These are phyloP conservation scores for Penicillium sp. DNA, from an alignment of 2,329 filamentous ascomycete genomes.

Conservation along the genomic window DNA sequence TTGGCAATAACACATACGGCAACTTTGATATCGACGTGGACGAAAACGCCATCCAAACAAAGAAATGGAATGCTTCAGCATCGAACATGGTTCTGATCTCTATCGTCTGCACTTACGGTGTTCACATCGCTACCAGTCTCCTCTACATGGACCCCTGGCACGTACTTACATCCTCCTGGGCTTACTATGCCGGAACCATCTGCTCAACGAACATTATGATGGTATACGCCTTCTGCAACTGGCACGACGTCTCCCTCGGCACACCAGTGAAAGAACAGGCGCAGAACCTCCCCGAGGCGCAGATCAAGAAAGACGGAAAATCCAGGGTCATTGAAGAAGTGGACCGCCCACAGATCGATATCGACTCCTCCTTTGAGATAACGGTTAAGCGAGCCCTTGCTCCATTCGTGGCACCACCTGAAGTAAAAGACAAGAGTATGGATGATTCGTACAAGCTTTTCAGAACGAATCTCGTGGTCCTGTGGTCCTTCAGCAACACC, in stretches of 20 bases:
- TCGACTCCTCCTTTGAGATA: slow-evolving; percentile 90
- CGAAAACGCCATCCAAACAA: slow-evolving; percentile 3
- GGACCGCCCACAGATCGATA: slow-evolving; percentile 92
- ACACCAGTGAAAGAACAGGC: slow-evolving; percentile 95
- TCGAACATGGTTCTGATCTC: slow-evolving; percentile 88
- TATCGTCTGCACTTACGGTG: slow-evolving; percentile 84
- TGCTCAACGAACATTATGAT: slow-evolving; percentile 98
- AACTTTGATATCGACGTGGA: slow-evolving; percentile 73
- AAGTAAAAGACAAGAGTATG: slow-evolving; percentile 76
- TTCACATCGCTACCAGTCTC: slow-evolving; percentile 93
- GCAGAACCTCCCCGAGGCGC: slow-evolving; percentile 82
- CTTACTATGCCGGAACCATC: slow-evolving; percentile 86
- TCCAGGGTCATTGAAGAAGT: slow-evolving; percentile 87
- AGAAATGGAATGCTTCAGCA: slow-evolving; percentile 60
- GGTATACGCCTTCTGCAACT: slow-evolving; percentile 98
- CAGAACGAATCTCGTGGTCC: slow-evolving; percentile 84
- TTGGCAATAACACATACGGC: slow-evolving; percentile 61
- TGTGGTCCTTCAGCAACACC: slow-evolving; percentile 92
- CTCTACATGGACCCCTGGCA: slow-evolving; percentile 97
- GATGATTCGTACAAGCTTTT: slow-evolving; percentile 99
- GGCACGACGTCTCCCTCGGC: slow-evolving; percentile 99
- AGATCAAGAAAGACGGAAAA: slow-evolving; percentile 82
- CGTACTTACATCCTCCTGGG: slow-evolving; percentile 95
- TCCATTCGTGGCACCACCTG: slow-evolving; percentile 71
- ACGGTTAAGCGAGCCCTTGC: slow-evolving; percentile 88